Percentiles rank a stretch among this genome's conserved stretches.
phyloP scores from a whole-genome alignment of 371 early-diverging fungal species.

The Mortierella sp. region DNA sequence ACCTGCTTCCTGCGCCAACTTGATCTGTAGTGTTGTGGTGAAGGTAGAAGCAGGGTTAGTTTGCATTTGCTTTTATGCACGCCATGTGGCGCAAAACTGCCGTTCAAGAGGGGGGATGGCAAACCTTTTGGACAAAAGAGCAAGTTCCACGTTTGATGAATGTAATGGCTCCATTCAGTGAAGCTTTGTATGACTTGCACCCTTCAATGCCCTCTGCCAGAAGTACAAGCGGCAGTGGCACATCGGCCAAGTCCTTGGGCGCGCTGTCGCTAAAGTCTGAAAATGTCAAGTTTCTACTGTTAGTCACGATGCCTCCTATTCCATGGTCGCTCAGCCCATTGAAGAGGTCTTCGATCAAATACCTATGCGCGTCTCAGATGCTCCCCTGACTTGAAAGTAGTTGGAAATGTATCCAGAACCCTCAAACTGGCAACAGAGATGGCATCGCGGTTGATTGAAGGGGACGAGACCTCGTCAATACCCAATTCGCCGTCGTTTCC shows the following conservation, averaged over 20 bases:
- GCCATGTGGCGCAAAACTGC: neutral
- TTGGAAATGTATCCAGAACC: conserved; percentile 60
- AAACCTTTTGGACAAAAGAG: conserved; percentile 62
- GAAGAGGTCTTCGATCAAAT: neutral
- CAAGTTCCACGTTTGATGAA: conserved; percentile 76
- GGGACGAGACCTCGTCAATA: conserved; percentile 70
- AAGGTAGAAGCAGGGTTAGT: neutral
- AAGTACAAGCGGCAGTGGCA: conserved; percentile 13
- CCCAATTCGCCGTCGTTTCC: conserved; percentile 84
- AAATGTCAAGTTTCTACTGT: neutral
- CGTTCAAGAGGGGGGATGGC: neutral
- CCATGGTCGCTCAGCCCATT: neutral
- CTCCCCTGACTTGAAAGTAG: conserved; percentile 29
- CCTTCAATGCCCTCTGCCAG: conserved; percentile 58
- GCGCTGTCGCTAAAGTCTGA: conserved; percentile 20
- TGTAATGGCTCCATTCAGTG: conserved; percentile 62
- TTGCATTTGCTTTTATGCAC: neutral
- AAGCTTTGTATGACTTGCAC: conserved; percentile 58
- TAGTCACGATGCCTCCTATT: neutral
- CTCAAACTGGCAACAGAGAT: conserved; percentile 83
- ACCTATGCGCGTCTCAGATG: conserved; percentile 24
- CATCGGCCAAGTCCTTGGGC: conserved; percentile 8
- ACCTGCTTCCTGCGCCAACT: conserved; percentile 72
- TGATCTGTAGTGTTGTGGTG: conserved; percentile 10
- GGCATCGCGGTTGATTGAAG: conserved; percentile 71